phyloP scores from a whole-genome alignment of 768 basidiomycete species.

The Hysterangium stoloniferum region DNA sequence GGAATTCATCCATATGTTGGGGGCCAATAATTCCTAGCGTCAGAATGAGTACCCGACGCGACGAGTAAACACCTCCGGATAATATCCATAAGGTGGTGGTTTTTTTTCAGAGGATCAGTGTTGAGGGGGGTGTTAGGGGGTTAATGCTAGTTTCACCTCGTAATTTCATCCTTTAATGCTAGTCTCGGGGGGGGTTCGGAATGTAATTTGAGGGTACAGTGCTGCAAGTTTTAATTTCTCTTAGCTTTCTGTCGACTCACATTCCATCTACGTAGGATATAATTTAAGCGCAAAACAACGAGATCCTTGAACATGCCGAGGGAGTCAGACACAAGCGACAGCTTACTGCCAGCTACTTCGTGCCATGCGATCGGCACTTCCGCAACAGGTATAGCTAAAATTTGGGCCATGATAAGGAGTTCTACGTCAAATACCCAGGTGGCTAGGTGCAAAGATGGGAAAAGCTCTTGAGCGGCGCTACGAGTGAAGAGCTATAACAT shows the following conservation, averaged over 20 bases:
- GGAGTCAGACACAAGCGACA: slow-evolving; percentile 77
- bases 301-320: slow-evolving; percentile 87
- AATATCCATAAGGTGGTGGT: too few relatives aligned
- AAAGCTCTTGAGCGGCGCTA: slow-evolving; percentile 69
- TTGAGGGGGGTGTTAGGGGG: too few relatives aligned
- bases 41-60: too few relatives aligned
- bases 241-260: slow-evolving; percentile 1
- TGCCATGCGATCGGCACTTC: slow-evolving; percentile 93
- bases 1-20: too few relatives aligned
- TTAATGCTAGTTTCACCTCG: too few relatives aligned
- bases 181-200: too few relatives aligned
- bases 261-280: slow-evolving; percentile 71
- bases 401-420: slow-evolving; percentile 76
- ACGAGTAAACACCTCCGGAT: too few relatives aligned
- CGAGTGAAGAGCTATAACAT: slow-evolving; percentile 63
- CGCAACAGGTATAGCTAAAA: slow-evolving; percentile 64
- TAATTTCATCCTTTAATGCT: too few relatives aligned
- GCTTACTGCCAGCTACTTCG: slow-evolving; percentile 88
- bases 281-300: slow-evolving; percentile 75
- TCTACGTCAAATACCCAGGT: slow-evolving; percentile 99
- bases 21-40: too few relatives aligned
- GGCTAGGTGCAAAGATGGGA: slow-evolving; percentile 78
- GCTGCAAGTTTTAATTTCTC: slow-evolving; percentile 1
- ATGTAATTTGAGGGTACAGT: too few relatives aligned
- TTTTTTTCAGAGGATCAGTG: too few relatives aligned